Conservation (phyloP, 2,329 filamentous ascomycete species). For the Pseudogymnoascus sp. region DNA sequence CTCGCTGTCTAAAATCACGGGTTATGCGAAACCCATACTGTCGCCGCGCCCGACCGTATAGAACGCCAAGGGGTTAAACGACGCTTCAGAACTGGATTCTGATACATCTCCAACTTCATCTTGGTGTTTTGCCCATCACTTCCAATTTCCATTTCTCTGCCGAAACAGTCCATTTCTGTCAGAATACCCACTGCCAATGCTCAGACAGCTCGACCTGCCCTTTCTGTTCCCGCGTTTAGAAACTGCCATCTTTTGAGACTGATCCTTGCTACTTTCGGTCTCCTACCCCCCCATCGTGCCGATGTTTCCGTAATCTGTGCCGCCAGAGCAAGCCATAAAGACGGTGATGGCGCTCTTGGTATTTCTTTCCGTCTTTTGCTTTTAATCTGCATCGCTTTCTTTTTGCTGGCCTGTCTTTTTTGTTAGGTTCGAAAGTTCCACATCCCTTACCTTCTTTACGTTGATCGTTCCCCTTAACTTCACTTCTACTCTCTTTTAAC, state of each 20-base stretch:
- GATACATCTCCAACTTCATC: slow-evolving; percentile 3
- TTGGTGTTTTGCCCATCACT: neutral
- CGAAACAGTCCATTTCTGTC: slow-evolving; percentile 4
- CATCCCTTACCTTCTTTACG: slow-evolving; percentile 8
- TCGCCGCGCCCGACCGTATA: neutral
- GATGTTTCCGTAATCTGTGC: slow-evolving; percentile 1
- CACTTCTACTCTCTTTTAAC: neutral
- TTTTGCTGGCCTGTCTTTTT: slow-evolving; percentile 2
- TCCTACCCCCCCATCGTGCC: neutral
- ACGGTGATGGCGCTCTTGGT: slow-evolving; percentile 8
- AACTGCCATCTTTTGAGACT: slow-evolving; percentile 5
- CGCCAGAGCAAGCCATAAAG: slow-evolving; percentile 2
- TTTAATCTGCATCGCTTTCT: neutral
- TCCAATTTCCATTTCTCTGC: neutral
- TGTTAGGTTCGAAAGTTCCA: slow-evolving; percentile 5
- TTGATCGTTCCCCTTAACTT: slow-evolving; percentile 7
- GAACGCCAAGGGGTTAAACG: slow-evolving; percentile 5
- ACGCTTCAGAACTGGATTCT: slow-evolving; percentile 6
- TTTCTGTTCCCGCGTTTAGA: slow-evolving; percentile 4
- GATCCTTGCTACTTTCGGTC: neutral
- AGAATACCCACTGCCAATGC: slow-evolving; percentile 2
- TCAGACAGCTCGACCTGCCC: neutral
- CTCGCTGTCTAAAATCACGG: neutral
- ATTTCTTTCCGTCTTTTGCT: slow-evolving; percentile 3
- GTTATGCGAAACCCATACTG: neutral